Evolutionary conservation across 176 grass and related monocot species (phyloP), one percentile per base, ranked within the genome.

Genomic region (Chloris gayana): DNA sequence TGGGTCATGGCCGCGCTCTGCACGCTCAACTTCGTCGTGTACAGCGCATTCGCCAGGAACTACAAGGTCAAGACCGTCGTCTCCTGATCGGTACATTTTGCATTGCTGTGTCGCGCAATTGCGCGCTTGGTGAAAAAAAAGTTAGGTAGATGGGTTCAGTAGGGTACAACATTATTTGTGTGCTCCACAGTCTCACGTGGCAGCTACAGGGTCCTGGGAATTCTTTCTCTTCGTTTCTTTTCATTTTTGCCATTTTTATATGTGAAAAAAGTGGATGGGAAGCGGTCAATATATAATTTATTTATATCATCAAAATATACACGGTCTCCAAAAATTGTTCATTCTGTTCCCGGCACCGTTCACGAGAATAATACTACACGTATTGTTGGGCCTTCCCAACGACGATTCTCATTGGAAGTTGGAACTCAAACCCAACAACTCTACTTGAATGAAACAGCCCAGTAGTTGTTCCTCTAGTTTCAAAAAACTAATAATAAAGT

Each of bases 1-100:
- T 91, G 86, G 90, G 0, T 64, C 33, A 42, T 90, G 61, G 60
- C 87, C 7, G 84, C 37, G n/a, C 19, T 96, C 32, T 85, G 85
- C 49, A 9, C 70, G 26, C n/a, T 90, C 12, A 94, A 94, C 63
- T 74, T 91, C 56, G 62, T 86, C 54, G 46, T 81, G 14, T 92
- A 89, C 88, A 46, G 83, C 75, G 75, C 71, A 33, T 90, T 93
- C 72, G 85, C 87, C n/a, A 74, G 73, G 75, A 94, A 83, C 67
- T 97, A 97, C 67, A 91, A 82, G 59, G 80, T 97, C n/a, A 97
- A 91, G 86, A 93, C 79, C 14, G 91, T 90, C 85, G 49, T 92
- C 30, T 60, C 80, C 45, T 78, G 80, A 79, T 79, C 24, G 25
- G 22, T n/a, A 58, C 11, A 9, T 58, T 24, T 25, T 6, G 57